Evolutionary conservation across 441 rosid species (phyloP), one percentile per base, ranked within the genome.

Genomic region (Biscutella laevigata): DNA sequence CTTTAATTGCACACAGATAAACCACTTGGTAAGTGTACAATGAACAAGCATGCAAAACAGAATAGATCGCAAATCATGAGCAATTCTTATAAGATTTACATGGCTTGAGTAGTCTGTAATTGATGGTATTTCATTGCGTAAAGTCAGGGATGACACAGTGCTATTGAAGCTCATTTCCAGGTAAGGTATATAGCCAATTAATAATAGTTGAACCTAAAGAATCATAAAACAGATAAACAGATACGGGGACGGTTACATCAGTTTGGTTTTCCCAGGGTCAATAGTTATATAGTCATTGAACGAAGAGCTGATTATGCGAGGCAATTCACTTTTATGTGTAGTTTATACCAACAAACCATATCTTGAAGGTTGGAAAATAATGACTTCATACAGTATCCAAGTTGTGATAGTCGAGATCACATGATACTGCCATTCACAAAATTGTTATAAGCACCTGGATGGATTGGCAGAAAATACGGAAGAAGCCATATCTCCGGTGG

Each of bases 401-500:
- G 25, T n/a, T 16, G 14, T 7, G 13, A 49, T 12, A 37, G 8
- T 17, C 7, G n/a, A 33, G 37, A 25, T 19, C 63, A 26, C 21
- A 62, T 13, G 43, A 42, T 32, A 8, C 16, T 15, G 20, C 17
- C n/a, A 24, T 25, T 26, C 22, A 25, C 22, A 8, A 22, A n/a
- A 25, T 42, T 22, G 41, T 24, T 26, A 28, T 50, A 20, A 39
- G 44, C 54, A 87, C 98, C 95, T 73, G 96, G 96, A 66, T 90
- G 98, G 35, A 76, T 15, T 6, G 96, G 95, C 15, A 87, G 66
- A 24, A 61, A 16, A 63, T 81, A 81, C 10, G 98, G 96, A 65
- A 81, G 81, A 45, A 91, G 83, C 98, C 98, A 91, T 60, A 78
- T 72, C 76, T 87, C 98, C 7, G 98, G 98, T 27, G 90, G 90